A percentile compares a stretch with the other conserved stretches of the same genome.
Evolutionary conservation across 176 grass and related monocot genomes (phyloP).

Genomic region (Dactylis glomerata): DNA sequence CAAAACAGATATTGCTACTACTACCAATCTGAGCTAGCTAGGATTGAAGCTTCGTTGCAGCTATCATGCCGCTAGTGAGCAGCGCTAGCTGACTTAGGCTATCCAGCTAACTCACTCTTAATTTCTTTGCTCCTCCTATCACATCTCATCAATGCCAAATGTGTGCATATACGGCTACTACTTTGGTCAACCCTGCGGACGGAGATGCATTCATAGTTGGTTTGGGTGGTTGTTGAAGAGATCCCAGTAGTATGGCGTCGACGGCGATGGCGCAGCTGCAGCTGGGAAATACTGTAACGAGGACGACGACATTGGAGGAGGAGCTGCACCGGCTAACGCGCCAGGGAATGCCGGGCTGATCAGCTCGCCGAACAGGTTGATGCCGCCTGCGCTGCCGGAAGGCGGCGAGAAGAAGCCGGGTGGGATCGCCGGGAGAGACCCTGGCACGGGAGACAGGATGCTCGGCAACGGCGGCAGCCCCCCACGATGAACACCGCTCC

Average conservation of each 20-base stretch:
- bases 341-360: conserved; percentile 38
- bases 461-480: conserved; percentile 11
- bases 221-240: conserved; percentile 33
- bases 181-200: background rate
- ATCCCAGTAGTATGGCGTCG: conserved; percentile 43
- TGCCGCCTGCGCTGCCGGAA: background rate
- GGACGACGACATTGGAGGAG: background rate
- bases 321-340: background rate
- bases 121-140: background rate
- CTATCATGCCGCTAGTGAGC: background rate
- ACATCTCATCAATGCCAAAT: background rate
- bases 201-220: background rate
- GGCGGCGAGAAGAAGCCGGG: conserved; percentile 39
- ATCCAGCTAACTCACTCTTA: background rate
- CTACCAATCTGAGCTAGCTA: background rate
- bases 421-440: conserved; percentile 10
- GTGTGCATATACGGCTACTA: background rate
- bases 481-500: background rate
- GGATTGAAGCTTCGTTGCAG: conserved; percentile 10
- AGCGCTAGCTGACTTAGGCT: background rate
- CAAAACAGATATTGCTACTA: background rate
- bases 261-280: conserved; percentile 18
- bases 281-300: background rate
- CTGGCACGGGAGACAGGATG: conserved; percentile 38
- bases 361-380: conserved; percentile 31